These are phyloP conservation scores for Gnaphalium uliginosum DNA, from an alignment of 129 eudicot genomes.

Conservation along the genomic window DNA sequence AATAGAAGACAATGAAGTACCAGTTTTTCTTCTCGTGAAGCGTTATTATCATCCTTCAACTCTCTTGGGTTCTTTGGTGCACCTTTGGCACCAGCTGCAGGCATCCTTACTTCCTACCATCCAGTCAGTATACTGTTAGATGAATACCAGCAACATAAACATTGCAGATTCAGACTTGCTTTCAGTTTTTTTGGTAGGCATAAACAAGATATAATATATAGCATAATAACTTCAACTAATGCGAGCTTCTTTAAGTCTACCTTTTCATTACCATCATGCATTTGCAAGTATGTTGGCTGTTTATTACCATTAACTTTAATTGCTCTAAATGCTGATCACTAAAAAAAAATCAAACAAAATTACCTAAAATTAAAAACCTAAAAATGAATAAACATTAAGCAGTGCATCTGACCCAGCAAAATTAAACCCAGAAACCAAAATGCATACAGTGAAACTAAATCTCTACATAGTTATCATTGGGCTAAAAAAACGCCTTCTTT, in stretches of 20 bases:
- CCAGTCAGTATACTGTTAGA: constrained; percentile 29
- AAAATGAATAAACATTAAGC: constrained; percentile 7
- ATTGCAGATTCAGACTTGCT: background rate
- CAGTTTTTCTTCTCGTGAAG: constrained; percentile 94
- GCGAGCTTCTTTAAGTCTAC: constrained; percentile 5
- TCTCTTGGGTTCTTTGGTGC: constrained; percentile 80
- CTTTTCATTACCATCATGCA: background rate
- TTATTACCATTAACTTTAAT: background rate
- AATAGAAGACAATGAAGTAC: constrained; percentile 29
- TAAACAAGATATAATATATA: background rate
- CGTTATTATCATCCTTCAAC: constrained; percentile 77
- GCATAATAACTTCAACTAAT: background rate
- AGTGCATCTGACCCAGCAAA: background rate
- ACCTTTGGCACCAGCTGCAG: constrained; percentile 97
- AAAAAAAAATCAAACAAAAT: background rate
- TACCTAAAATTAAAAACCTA: background rate
- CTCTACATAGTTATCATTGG: background rate
- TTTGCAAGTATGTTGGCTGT: constrained; percentile 9
- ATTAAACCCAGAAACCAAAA: constrained; percentile 9
- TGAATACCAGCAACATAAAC: constrained; percentile 21
- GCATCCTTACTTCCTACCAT: constrained; percentile 96
- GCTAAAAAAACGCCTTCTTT: background rate
- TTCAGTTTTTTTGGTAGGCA: background rate
- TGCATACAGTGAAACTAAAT: constrained; percentile 13
- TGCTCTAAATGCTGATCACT: constrained; percentile 6